Percentiles rank a stretch among this genome's conserved stretches.
These are phyloP conservation scores for Murraya paniculata DNA, from an alignment of 345 rosid species.

Conservation along the genomic window DNA sequence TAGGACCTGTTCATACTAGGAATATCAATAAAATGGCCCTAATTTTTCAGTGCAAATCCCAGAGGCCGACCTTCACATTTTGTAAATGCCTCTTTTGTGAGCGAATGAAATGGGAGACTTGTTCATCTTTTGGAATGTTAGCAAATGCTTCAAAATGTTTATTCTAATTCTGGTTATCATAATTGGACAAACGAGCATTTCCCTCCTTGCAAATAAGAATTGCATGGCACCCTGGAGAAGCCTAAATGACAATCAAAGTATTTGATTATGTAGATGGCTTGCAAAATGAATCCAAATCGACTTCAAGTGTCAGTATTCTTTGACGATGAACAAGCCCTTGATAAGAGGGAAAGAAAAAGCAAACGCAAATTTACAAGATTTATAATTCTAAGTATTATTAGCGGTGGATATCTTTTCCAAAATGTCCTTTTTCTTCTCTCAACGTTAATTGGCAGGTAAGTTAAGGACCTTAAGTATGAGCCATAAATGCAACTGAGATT, in stretches of 20 bases:
- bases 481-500: background rate
- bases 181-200: background rate
- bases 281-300: too few relatives aligned
- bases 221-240: background rate
- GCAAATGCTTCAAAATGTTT: background rate
- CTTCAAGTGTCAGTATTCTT: background rate
- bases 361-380: background rate
- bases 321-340: background rate
- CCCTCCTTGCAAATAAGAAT: background rate
- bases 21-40: background rate
- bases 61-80: background rate
- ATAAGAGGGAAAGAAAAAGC: background rate
- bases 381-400: too few relatives aligned
- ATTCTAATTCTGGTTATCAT: background rate
- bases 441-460: background rate
- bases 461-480: background rate
- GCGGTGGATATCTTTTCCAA: background rate
- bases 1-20: too few relatives aligned
- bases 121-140: too few relatives aligned
- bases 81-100: too few relatives aligned
- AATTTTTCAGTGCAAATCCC: background rate
- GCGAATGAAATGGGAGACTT: too few relatives aligned
- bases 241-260: background rate
- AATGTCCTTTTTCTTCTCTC: background rate
- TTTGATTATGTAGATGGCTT: too few relatives aligned